phyloP scores from a whole-genome alignment of 805 yeast genomes.

The Debaryomyces hansenii region DNA sequence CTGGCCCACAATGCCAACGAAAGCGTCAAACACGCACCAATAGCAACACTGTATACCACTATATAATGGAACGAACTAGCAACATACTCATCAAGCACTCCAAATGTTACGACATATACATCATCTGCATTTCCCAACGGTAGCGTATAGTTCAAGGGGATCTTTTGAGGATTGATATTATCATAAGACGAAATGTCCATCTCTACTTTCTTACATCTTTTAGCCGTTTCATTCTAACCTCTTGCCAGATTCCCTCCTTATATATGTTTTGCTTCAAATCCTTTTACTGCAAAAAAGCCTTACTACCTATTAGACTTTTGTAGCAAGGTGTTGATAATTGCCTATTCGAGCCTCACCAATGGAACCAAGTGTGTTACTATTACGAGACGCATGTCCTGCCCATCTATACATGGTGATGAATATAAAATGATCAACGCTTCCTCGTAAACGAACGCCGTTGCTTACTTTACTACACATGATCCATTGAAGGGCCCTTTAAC shows the following conservation, averaged over 20 bases:
- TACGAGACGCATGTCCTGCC: constrained; percentile 3
- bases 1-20: constrained; percentile 12
- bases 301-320: neutral
- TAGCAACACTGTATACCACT: constrained; percentile 15
- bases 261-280: neutral
- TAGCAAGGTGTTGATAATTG: neutral
- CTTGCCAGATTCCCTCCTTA: neutral
- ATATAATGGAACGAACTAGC: constrained; percentile 6
- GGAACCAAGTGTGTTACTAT: neutral
- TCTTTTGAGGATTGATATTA: constrained; percentile 5
- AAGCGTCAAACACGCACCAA: constrained; percentile 16
- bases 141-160: constrained; percentile 13
- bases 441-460: constrained; percentile 23
- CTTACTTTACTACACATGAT: too few relatives aligned
- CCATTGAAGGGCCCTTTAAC: too few relatives aligned
- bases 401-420: constrained; percentile 12
- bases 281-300: neutral
- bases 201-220: neutral
- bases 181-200: constrained; percentile 1
- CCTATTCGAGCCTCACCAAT: constrained; percentile 1
- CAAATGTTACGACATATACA: constrained; percentile 10
- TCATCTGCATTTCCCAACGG: constrained; percentile 8
- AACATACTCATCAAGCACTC: constrained; percentile 10
- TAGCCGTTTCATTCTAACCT: neutral
- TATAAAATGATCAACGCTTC: constrained; percentile 47